A percentile compares a stretch with the other conserved stretches of the same genome.
These are phyloP conservation scores for Alternaria sp. DNA, from an alignment of 2,329 filamentous ascomycete genomes.

Conservation along the genomic window DNA sequence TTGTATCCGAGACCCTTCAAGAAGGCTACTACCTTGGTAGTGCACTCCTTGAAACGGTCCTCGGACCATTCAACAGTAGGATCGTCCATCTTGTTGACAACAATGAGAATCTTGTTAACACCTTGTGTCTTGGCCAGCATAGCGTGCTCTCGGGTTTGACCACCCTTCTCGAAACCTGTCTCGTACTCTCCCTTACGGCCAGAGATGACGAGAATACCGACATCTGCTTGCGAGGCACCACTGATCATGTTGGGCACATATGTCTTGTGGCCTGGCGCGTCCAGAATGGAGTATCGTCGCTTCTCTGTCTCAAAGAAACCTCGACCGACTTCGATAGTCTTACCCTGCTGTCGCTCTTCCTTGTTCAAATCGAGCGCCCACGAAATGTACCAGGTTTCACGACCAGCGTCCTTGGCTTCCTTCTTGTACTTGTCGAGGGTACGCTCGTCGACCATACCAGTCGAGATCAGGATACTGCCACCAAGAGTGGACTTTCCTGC, in stretches of 20 bases:
- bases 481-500: constrained; percentile 97
- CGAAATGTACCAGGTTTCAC: constrained; percentile 98
- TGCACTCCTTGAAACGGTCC: constrained; percentile 92
- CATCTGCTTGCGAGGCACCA: constrained; percentile 69
- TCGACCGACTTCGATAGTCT: constrained; percentile 96
- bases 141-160: constrained; percentile 96
- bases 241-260: constrained; percentile 99
- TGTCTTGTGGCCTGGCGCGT: constrained; percentile 97
- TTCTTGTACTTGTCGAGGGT: constrained; percentile 93
- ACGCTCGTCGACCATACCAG: constrained; percentile 99
- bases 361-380: constrained; percentile 98
- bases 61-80: constrained; percentile 95
- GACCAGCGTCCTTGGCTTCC: constrained; percentile 93
- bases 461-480: constrained; percentile 89
- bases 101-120: constrained; percentile 94
- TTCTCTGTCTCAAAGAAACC: constrained; percentile 95
- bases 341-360: constrained; percentile 95
- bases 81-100: constrained; percentile 98
- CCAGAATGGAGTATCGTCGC: constrained; percentile 93
- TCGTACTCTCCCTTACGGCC: constrained; percentile 99
- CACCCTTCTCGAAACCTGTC: constrained; percentile 95
- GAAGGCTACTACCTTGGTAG: constrained; percentile 84
- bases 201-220: constrained; percentile 94
- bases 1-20: constrained; percentile 94
- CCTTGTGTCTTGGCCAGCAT: constrained; percentile 98